Evolutionary conservation across 2,329 filamentous ascomycete genomes (phyloP).

Genomic region (Lasiodiplodia sp.): DNA sequence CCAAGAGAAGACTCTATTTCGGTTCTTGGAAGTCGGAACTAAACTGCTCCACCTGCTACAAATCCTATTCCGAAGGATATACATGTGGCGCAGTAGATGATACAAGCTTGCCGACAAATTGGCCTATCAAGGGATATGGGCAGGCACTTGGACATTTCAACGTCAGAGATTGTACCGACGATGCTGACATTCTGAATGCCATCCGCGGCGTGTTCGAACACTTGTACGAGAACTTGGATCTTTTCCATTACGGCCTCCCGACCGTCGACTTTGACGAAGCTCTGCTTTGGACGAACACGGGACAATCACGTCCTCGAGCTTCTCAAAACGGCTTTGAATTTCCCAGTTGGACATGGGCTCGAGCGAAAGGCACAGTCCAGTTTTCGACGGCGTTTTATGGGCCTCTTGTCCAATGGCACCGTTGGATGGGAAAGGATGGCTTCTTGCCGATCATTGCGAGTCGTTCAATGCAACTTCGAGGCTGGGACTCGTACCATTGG

Average conservation of each 20-base stretch:
- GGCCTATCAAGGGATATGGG: neutral
- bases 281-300: neutral
- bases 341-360: slow-evolving; percentile 1
- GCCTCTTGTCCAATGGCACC: neutral
- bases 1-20: neutral
- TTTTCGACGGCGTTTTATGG: neutral
- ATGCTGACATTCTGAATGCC: neutral
- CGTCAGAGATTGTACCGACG: neutral
- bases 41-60: neutral
- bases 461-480: neutral
- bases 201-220: neutral
- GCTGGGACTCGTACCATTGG: neutral
- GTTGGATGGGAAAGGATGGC: neutral
- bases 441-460: neutral
- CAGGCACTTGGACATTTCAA: neutral
- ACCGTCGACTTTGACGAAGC: neutral
- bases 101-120: neutral
- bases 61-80: neutral
- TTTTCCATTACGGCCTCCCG: neutral
- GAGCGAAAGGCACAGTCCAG: neutral
- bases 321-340: neutral
- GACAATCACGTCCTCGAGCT: neutral
- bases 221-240: neutral
- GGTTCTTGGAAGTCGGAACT: neutral
- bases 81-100: neutral